Conservation (phyloP, 331 rosid genomes). For the Arachis monticola region DNA sequence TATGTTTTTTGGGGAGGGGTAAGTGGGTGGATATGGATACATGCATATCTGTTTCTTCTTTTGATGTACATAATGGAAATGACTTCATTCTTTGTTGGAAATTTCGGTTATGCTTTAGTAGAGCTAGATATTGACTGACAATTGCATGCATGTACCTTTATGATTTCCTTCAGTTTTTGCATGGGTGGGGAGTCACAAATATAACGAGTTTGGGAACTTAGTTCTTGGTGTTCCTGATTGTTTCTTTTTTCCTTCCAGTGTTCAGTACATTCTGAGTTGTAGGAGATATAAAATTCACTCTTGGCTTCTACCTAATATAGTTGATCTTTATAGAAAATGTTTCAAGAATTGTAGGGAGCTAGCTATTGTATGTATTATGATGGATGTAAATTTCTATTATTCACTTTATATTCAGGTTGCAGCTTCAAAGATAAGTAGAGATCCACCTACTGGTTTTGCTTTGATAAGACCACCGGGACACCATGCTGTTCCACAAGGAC, state of each 20-base stretch:
- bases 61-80: conserved; percentile 15
- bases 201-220: conserved; percentile 6
- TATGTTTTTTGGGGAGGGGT: conserved; percentile 48
- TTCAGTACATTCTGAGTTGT: conserved; percentile 8
- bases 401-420: conserved; percentile 60
- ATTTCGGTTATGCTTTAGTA: conserved; percentile 4
- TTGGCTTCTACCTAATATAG: conserved; percentile 9
- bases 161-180: conserved; percentile 16
- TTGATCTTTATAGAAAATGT: conserved; percentile 25
- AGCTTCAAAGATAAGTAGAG: conserved; percentile 59
- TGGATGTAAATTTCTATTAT: conserved; percentile 20
- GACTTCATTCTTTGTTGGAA: conserved; percentile 29
- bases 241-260: conserved; percentile 10
- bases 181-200: conserved; percentile 10
- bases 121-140: conserved; percentile 16
- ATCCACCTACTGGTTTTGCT: conserved; percentile 89
- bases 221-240: conserved; percentile 26
- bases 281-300: not conserved
- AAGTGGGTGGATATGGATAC: conserved; percentile 43
- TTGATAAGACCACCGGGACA: conserved; percentile 97
- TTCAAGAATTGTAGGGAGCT: conserved; percentile 28
- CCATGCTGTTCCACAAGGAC: conserved; percentile 90
- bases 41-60: conserved; percentile 33
- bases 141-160: not conserved
- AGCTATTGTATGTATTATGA: conserved; percentile 2